Conservation (phyloP, 2,329 filamentous ascomycete species). For the Fusarium palustre region DNA sequence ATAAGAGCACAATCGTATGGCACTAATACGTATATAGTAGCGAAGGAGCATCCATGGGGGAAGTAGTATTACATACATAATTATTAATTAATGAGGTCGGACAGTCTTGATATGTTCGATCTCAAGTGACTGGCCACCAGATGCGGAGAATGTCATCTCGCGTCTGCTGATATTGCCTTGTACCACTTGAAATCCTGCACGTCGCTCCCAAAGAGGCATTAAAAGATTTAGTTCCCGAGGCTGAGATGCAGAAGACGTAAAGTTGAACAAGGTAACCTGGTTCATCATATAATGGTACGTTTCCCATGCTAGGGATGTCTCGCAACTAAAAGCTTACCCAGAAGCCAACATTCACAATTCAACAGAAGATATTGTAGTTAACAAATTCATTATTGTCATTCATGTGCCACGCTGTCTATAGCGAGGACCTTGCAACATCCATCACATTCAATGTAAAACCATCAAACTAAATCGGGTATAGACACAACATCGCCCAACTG, state of each 20-base stretch:
- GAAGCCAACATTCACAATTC: background rate
- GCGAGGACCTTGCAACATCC: background rate
- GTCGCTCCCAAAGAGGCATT: background rate
- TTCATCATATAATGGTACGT: too few relatives aligned
- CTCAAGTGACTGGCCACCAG: too few relatives aligned
- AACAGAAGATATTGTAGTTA: background rate
- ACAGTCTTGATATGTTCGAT: background rate
- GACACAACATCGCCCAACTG: slow-evolving; percentile 26
- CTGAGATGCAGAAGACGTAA: too few relatives aligned
- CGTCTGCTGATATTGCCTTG: background rate
- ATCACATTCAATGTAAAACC: slow-evolving; percentile 10
- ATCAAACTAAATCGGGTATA: slow-evolving; percentile 32
- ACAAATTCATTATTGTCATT: slow-evolving; percentile 15
- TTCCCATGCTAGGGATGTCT: too few relatives aligned
- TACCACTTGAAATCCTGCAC: background rate
- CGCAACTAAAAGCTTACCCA: too few relatives aligned
- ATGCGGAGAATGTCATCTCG: background rate
- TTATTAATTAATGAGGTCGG: background rate
- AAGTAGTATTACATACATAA: background rate
- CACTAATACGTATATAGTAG: slow-evolving; percentile 9
- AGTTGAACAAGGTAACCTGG: too few relatives aligned
- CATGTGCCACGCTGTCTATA: background rate
- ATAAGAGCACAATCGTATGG: slow-evolving; percentile 1
- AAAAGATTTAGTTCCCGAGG: too few relatives aligned
- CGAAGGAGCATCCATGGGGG: background rate